Conservation (phyloP, 2,329 filamentous ascomycete species). For the Alternaria sp. region DNA sequence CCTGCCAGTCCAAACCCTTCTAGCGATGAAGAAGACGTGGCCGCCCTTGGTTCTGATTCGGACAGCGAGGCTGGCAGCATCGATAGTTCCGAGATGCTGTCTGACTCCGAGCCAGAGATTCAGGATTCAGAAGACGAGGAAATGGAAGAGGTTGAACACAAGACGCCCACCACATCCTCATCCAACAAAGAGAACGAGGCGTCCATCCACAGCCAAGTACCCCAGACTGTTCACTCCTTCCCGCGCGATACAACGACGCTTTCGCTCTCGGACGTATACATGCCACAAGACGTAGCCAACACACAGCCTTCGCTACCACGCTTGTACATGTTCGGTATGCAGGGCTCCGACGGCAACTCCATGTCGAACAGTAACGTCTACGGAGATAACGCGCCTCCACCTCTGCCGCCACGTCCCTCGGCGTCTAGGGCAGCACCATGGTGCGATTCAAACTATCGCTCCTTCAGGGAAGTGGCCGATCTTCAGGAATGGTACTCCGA, state of each 20-base stretch:
- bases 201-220: not conserved
- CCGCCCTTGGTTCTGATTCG: constrained; percentile 3
- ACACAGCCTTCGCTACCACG: not conserved
- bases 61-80: constrained; percentile 17
- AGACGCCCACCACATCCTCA: not conserved
- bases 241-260: not conserved
- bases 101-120: constrained; percentile 9
- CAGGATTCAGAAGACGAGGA: constrained; percentile 13
- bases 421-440: constrained; percentile 16
- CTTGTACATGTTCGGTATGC: not conserved
- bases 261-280: not conserved
- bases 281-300: not conserved
- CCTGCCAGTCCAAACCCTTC: not conserved
- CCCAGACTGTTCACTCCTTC: not conserved
- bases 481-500: constrained; percentile 7
- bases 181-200: not conserved
- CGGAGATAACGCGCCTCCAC: constrained; percentile 9
- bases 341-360: not conserved
- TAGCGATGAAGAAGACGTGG: constrained; percentile 7
- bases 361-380: not conserved
- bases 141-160: not conserved
- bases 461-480: constrained; percentile 13
- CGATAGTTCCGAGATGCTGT: constrained; percentile 10
- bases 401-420: constrained; percentile 26
- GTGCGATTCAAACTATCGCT: constrained; percentile 6